A percentile compares a stretch with the other conserved stretches of the same genome.
Evolutionary conservation across 2,329 filamentous ascomycete genomes (phyloP).

Genomic region (Diaporthe capsici): DNA sequence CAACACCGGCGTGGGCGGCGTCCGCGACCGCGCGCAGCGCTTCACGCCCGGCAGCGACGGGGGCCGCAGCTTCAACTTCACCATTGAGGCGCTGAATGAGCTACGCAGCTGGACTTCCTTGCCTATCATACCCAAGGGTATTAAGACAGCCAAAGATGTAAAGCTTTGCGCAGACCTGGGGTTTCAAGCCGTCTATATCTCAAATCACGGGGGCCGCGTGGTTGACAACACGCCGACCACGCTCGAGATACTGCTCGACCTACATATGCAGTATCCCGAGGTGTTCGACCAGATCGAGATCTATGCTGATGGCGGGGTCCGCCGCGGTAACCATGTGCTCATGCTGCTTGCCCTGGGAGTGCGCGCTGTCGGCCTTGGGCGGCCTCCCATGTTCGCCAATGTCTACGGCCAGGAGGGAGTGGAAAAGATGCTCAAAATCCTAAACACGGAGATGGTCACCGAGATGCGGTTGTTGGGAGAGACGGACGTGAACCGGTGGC

Average conservation of each 20-base stretch:
- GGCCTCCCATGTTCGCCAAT: neutral
- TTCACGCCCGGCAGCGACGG: neutral
- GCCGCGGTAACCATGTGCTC: conserved; percentile 62
- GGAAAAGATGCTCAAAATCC: neutral
- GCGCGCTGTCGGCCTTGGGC: conserved; percentile 60
- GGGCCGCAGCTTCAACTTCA: neutral
- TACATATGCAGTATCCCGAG: conserved; percentile 56
- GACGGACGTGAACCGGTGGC: neutral
- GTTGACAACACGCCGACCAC: conserved; percentile 61
- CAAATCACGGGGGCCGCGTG: conserved; percentile 67
- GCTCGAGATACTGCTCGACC: conserved; percentile 60
- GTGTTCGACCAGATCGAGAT: conserved; percentile 55
- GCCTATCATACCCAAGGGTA: conserved; percentile 51
- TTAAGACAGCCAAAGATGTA: conserved; percentile 51
- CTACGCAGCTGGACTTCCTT: neutral
- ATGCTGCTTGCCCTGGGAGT: conserved; percentile 63
- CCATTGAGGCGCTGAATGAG: neutral
- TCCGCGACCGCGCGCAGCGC: neutral
- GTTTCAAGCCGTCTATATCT: conserved; percentile 62
- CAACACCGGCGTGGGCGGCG: neutral
- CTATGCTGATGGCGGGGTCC: conserved; percentile 62
- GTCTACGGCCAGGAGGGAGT: neutral
- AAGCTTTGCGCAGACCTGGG: conserved; percentile 54
- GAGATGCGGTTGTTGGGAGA: neutral
- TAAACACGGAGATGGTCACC: neutral